Base-by-base conservation (phyloP, 345 rosid genomes). In the Euphorbia lathyris region DNA sequence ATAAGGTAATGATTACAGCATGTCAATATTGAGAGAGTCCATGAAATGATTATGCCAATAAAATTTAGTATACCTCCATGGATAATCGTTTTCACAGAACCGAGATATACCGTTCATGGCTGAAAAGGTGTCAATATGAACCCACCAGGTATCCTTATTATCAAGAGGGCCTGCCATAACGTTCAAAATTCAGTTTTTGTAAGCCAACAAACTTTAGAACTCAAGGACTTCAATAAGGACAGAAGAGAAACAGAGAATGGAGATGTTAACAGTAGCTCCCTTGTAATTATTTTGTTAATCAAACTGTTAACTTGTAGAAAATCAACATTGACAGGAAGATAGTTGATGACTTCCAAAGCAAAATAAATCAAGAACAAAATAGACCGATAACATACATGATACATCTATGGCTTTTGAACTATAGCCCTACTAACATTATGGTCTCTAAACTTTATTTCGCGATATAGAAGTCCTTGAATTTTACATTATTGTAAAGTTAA, bases 81-180 rank as follows among this genome's bases (percentile, higher is more conserved):
- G 92, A 48, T 65, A 82, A 74, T 68, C 84, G 83, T 83, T 76
- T 83, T 95, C 97, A 72, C 91, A 90, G 77, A 95, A 95, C 55
- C 89, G 92, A 58, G 98, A 95, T 76, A 95, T 95, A 42, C 99
- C 99, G 83, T 88, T 90, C 90, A 92, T 95, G 77, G 98, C 99
- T 50, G 97, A 83, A 82, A 79, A 95, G 11, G 96, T 60, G 79
- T 95, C 99, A 40, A 95, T 90, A 75, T 92, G 99, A 77, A 95
- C 86, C 94, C 83, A 86, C 70, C 69, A 78, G 61, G 80, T 88
- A 56, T 75, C 72, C n/a, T 63, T 80, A 77, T 43, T 74, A 32
- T 51, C 72, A 71, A 81, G 72, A 70, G 65, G 67, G 53, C 90
- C 97, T 91, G 88, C 5, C 47, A 63, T 47, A 63, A 56, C 9